Base-by-base conservation (phyloP, 2,329 filamentous ascomycete genomes). In the Tolypocladium album region DNA sequence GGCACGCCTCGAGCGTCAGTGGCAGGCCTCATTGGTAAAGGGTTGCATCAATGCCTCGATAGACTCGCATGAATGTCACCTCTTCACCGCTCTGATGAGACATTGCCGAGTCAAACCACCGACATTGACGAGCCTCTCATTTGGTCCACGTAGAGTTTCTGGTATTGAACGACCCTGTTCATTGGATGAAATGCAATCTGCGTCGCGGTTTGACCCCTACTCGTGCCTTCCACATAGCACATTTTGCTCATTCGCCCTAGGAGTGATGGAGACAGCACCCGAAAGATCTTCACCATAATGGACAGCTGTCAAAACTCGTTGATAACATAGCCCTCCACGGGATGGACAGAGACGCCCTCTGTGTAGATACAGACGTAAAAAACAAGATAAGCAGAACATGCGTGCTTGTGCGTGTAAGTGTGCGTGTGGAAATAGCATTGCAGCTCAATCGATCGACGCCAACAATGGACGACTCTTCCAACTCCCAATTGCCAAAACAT, bases 401-500 rank as follows among this genome's bases (percentile, higher is more conserved):
- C 15, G 24, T 60, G 17, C 43, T 20, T 22, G 56, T 58, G 6
- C n/a, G 36, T 13, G 36, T 36, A 7, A 4, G 22, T 13, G 55
- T 42, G 56, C 56, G 38, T 45, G n/a, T 40, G 43, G 47, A 43
- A 20, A 57, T 39, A 56, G 50, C 53, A 24, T 58, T 55, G 50
- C 45, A 58, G 55, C 42, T 58, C 50, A 38, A 52, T 53, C 42
- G 45, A 52, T 53, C 42, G 45, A 59, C 47, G 43, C 58, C 60
- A 22, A 58, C 24, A 13, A 56, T 36, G n/a, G 38, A 34, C 59
- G 58, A 31, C 55, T 61, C 57, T 59, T 58, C 57, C 55, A 61
- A 59, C 57, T 47, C 60, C 43, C 52, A 40, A 57, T 61, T 63
- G 58, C 58, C 61, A 55, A 59, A 50, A 47, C 17, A 58, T 52